Evolutionary conservation across 441 rosid genomes (phyloP), one percentile per base, ranked within the genome.

Genomic region (Adansonia madagascariensis): DNA sequence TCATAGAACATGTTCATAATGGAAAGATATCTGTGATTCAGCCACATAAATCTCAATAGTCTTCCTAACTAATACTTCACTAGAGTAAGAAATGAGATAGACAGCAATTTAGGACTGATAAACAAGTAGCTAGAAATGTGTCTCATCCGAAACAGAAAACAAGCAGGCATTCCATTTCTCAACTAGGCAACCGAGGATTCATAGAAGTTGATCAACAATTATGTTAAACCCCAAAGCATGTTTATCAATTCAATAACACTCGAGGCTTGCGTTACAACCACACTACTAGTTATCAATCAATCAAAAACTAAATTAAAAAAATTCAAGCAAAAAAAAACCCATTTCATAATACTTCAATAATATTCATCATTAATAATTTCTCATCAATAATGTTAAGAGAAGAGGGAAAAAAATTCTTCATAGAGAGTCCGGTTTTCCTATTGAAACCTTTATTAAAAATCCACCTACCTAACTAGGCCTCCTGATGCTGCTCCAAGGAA

Each of bases 401-500:
- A 11, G 11, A 0, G 0, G 55, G 6, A 35, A 64, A 39, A 73
- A 61, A 61, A 2, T 41, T 10, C 39, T 50, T n/a, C n/a, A 2
- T 1, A 27, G 11, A 7, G 44, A 0, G 11, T n/a, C 59, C 74
- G n/a, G 11, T n/a, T n/a, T n/a, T n/a, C n/a, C n/a, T n/a, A n/a
- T n/a, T n/a, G n/a, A n/a, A n/a, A n/a, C n/a, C n/a, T n/a, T n/a
- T n/a, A n/a, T n/a, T n/a, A n/a, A 9, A 76, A 50, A 3, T 27
- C 79, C 68, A 79, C 80, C 89, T 80, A 67, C 83, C 86, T 66
- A 56, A 44, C 41, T 57, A 44, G 79, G 31, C 70, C 82, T 83
- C 75, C 82, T 87, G 94, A 90, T 88, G 83, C 85, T 89, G 80
- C 89, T 91, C 98, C 98, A 92, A 1, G 98, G 98, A 73, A 95